Evolutionary conservation across 129 eudicot species (phyloP), one percentile per base, ranked within the genome.

Genomic region (Cynara cardunculus): DNA sequence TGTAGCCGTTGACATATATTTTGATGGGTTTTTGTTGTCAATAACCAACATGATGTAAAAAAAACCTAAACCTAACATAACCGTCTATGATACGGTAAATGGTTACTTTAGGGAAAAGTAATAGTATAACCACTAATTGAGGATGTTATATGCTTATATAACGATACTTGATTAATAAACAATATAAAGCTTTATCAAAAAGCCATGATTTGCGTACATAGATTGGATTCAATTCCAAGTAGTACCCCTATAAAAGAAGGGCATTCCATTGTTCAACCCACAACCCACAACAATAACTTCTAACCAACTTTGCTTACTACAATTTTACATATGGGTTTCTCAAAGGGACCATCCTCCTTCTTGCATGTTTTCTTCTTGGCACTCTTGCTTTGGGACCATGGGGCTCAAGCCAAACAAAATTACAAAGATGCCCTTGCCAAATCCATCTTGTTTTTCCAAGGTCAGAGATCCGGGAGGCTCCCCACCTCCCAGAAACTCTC

Each of bases 341-440:
- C 35, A 71, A 83, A 71, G 82, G 74, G 86, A 18, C 65, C 53
- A 62, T 31, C 22, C 28, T 75, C 69, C 41, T 72, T 41, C 65
- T 68, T 69, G 74, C 56, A 76, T 22, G 71, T 77, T 35, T 46
- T 89, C 69, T 64, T 59, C 77, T 74, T 72, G 56, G 62, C 84
- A 34, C 46, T 85, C 67, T 78, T 81, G 80, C 72, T 78, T 24
- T 86, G 74, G 65, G 66, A 28, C 49, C 76, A 77, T 79, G 46
- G 1, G n/a, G 93, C 85, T 16, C 56, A 87, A 22, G 96, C 85
- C 3, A 80, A 8, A 16, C 96, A 85, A 14, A 83, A 95, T 80
- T 95, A 95, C 88, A 87, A 78, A 76, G 99, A 92, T 80, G 99
- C 99, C 72, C 89, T 95, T 61, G 94, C 93, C 0, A 95, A 95